Evolutionary conservation across 805 yeast genomes (phyloP), one percentile per base, ranked within the genome.

Genomic region (Candida golubevii): DNA sequence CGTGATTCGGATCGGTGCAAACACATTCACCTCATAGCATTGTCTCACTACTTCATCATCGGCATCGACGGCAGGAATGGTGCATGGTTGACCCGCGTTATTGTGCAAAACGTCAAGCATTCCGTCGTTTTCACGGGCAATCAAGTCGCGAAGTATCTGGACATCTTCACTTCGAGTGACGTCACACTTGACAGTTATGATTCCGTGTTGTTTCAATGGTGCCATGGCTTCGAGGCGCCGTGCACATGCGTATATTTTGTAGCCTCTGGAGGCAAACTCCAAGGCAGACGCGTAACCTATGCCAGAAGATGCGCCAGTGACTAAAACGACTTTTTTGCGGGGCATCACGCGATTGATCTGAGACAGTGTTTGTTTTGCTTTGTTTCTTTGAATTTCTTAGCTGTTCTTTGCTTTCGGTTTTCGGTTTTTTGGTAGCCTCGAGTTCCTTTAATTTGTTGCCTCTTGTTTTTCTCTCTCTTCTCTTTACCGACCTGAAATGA

Each of bases 11-110:
- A 84, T 71, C 4, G 86, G 86, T 0, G 86, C 93, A 59, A 76
- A 73, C 1, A 85, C 85, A 56, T 86, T 86, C 14, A 83, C 86
- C 41, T 76, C 74, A 58, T 76, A 79, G 45, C 81, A 75, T 50
- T 72, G 72, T 30, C 61, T 64, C 27, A 80, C 54, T 32, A 62
- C 71, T 6, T 72, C 80, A 56, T 83, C 80, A 2, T 73, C 62
- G 3, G 80, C 83, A 61, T 85, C 91, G 36, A 75, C 48, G 0
- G 85, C 86, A 1, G 93, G 85, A 40, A 79, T 69, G 0, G 86
- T 78, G 56, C 90, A 85, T 18, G 88, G 74, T 53, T 76, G 82
- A 11, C 89, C 89, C 1, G 95, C 95, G 60, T 85, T 85, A 61
- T 85, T 85, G 65, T 72, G 83, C 39, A 85, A 60, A 9, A 82